Conservation (phyloP, 2,329 filamentous ascomycete genomes). For the Xylariaceae sp. region DNA sequence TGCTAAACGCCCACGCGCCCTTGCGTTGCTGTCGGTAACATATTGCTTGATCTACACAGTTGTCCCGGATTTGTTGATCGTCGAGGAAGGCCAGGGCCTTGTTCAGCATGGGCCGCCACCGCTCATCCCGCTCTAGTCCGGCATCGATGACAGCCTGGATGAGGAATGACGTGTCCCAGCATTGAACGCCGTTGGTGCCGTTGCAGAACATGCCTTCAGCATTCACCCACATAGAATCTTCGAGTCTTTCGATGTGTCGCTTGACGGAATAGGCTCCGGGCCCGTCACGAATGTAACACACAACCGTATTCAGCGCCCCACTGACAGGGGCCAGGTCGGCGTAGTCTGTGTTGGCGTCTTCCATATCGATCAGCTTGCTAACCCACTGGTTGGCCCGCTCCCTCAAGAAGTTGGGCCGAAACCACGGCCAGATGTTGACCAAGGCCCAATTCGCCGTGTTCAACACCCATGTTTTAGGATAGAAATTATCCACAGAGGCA, state of each 20-base stretch:
- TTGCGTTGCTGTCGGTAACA: constrained; percentile 90
- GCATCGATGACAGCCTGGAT: constrained; percentile 78
- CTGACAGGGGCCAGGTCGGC: constrained; percentile 84
- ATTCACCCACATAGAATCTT: constrained; percentile 90
- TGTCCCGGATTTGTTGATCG: constrained; percentile 81
- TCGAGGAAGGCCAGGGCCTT: constrained; percentile 84
- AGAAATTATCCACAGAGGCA: constrained; percentile 75
- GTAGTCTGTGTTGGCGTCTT: constrained; percentile 89
- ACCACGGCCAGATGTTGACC: constrained; percentile 73
- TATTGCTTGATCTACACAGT: constrained; percentile 67
- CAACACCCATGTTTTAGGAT: constrained; percentile 82
- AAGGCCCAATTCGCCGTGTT: constrained; percentile 74
- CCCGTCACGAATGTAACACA: constrained; percentile 79
- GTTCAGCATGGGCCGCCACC: constrained; percentile 76
- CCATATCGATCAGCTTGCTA: constrained; percentile 79
- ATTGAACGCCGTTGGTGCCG: constrained; percentile 96
- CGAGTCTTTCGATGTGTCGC: constrained; percentile 72
- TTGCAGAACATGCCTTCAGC: constrained; percentile 89
- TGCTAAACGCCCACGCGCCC: constrained; percentile 96
- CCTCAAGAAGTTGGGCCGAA: constrained; percentile 61
- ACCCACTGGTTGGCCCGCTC: constrained; percentile 73
- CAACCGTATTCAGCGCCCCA: constrained; percentile 81
- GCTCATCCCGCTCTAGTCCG: constrained; percentile 68
- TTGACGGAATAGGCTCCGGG: constrained; percentile 65
- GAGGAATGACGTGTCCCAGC: constrained; percentile 90